These are phyloP conservation scores for Avena insularis DNA, from an alignment of 176 grass and related monocot genomes.

Conservation along the genomic window DNA sequence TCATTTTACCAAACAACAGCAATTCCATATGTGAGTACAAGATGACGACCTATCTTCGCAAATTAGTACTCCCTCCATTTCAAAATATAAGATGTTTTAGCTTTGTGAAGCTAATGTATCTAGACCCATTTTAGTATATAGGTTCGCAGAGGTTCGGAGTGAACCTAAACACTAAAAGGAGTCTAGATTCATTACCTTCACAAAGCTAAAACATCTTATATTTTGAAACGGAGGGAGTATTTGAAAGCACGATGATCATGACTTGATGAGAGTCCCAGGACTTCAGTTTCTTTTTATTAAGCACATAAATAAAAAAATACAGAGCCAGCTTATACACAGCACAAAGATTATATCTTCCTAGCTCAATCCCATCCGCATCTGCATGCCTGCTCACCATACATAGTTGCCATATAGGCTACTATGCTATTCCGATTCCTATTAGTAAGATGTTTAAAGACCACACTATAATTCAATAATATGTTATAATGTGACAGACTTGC, in stretches of 20 bases:
- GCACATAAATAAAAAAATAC: not conserved
- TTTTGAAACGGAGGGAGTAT: not conserved
- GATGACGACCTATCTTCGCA: not conserved
- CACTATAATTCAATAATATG: not conserved
- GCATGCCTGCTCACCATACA: not conserved
- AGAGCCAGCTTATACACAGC: not conserved
- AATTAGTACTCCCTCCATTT: not conserved
- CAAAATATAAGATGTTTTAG: too few relatives aligned
- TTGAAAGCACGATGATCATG: not conserved
- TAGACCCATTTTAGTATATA: too few relatives aligned
- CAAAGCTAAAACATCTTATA: too few relatives aligned
- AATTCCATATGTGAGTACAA: not conserved
- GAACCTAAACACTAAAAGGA: too few relatives aligned
- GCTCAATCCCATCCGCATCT: constrained; percentile 11
- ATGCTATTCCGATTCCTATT: not conserved
- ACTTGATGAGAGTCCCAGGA: not conserved
- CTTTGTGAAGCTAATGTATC: too few relatives aligned
- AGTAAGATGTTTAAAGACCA: not conserved
- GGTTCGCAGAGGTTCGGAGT: too few relatives aligned
- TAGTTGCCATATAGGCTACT: not conserved
- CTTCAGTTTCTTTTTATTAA: not conserved
- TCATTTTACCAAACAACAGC: constrained; percentile 1
- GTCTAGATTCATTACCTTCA: too few relatives aligned
- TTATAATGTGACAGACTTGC: not conserved
- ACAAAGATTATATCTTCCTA: constrained; percentile 2